Conservation (phyloP, 768 basidiomycete species). For the Mycena floridula region DNA sequence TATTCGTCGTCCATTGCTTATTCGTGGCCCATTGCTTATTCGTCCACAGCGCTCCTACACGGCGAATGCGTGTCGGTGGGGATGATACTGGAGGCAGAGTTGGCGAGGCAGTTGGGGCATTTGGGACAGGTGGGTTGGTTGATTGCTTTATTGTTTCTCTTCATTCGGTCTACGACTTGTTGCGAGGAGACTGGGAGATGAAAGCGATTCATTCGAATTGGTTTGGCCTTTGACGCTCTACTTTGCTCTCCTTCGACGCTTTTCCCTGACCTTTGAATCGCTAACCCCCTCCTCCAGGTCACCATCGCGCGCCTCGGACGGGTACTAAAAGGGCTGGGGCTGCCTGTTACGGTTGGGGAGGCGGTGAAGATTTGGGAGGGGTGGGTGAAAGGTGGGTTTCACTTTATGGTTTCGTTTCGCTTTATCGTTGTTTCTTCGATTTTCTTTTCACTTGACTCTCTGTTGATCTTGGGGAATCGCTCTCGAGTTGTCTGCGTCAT, state of each 20-base stretch:
- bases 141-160: too few relatives aligned
- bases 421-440: too few relatives aligned
- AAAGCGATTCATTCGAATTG: slow-evolving; percentile 89
- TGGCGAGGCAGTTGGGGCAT: slow-evolving; percentile 82
- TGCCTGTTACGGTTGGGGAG: not conserved
- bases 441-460: too few relatives aligned
- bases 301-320: not conserved
- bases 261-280: too few relatives aligned
- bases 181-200: slow-evolving; percentile 82
- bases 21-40: too few relatives aligned
- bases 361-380: not conserved
- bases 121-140: slow-evolving; percentile 90
- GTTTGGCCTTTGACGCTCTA: slow-evolving; percentile 78
- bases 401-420: too few relatives aligned
- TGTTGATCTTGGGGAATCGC: too few relatives aligned
- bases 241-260: slow-evolving; percentile 69
- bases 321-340: not conserved
- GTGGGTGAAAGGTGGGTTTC: not conserved
- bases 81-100: slow-evolving; percentile 95
- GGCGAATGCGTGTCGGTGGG: slow-evolving; percentile 96
- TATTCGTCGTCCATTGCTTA: too few relatives aligned
- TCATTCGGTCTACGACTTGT: too few relatives aligned
- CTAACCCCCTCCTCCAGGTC: too few relatives aligned
- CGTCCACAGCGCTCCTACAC: slow-evolving; percentile 63
- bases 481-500: too few relatives aligned